These are phyloP conservation scores for Cryptosporidium xiaoi DNA, from an alignment of 169 alveolate genomes.

Conservation along the genomic window DNA sequence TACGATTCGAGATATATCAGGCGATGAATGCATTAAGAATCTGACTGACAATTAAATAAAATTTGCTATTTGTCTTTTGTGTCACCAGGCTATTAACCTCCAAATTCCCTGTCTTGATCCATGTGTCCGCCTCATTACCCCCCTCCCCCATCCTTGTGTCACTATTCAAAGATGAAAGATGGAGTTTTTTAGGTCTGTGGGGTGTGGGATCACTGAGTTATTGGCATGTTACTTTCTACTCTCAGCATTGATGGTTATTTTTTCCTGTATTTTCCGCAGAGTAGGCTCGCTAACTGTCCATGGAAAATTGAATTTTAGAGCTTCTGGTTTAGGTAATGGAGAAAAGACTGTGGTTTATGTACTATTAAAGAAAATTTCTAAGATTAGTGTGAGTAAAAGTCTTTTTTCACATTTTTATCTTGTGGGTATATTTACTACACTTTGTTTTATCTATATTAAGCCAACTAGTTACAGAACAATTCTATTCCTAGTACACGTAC, in stretches of 20 bases:
- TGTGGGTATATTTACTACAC: constrained; percentile 16
- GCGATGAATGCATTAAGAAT: constrained; percentile 21
- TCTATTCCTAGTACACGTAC: constrained; percentile 25
- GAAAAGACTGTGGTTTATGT: not conserved
- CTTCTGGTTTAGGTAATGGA: not conserved
- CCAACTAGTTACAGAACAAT: constrained; percentile 1
- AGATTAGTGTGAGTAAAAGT: not conserved
- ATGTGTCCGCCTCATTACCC: constrained; percentile 60
- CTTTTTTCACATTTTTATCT: constrained; percentile 40
- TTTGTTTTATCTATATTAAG: constrained; percentile 8
- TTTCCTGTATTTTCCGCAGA: not conserved
- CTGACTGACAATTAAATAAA: constrained; percentile 10
- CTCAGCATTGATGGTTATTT: constrained; percentile 2
- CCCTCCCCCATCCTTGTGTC: constrained; percentile 14
- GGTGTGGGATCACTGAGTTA: not conserved
- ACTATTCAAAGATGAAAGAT: constrained; percentile 1
- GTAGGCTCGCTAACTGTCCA: not conserved
- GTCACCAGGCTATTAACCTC: constrained; percentile 6
- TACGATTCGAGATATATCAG: constrained; percentile 68
- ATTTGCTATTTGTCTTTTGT: constrained; percentile 33
- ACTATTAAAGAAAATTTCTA: not conserved
- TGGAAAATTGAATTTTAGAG: constrained; percentile 5
- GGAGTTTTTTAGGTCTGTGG: constrained; percentile 6
- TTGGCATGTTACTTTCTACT: not conserved
- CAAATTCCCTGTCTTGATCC: constrained; percentile 34